phyloP scores from a whole-genome alignment of 768 basidiomycete species.

The Auricularia sp. region DNA sequence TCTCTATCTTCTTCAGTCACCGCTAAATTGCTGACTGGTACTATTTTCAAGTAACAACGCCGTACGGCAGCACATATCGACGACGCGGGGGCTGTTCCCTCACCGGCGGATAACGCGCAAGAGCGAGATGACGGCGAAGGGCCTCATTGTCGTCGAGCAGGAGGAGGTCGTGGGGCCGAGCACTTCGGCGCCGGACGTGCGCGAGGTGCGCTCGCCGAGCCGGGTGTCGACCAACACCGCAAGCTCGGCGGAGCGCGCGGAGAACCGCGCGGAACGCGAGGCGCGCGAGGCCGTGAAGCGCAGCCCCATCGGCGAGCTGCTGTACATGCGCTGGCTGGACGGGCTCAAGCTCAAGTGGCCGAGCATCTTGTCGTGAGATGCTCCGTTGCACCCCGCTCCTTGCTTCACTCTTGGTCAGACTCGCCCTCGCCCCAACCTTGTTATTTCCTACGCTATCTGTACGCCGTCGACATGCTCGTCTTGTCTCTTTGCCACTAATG shows the following conservation, averaged over 20 bases:
- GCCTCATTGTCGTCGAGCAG: constrained; percentile 74
- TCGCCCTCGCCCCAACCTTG: neutral
- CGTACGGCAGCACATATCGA: constrained; percentile 77
- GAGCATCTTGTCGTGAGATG: constrained; percentile 8
- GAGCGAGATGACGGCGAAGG: constrained; percentile 78
- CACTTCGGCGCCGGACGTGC: constrained; percentile 7
- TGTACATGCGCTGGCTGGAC: constrained; percentile 97
- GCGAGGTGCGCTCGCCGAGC: constrained; percentile 22
- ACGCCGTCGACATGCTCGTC: no score
- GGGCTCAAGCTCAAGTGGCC: constrained; percentile 89
- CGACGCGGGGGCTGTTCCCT: constrained; percentile 69
- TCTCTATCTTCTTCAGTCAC: neutral
- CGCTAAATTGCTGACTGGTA: constrained; percentile 5
- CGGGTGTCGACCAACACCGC: constrained; percentile 4
- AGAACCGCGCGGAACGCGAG: constrained; percentile 26
- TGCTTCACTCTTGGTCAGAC: neutral
- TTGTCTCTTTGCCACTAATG: no score
- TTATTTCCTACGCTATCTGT: no score
- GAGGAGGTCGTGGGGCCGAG: constrained; percentile 55
- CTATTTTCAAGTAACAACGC: constrained; percentile 47
- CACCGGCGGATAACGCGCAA: constrained; percentile 68
- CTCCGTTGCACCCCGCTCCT: neutral
- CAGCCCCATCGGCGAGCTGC: constrained; percentile 87
- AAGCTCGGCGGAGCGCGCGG: constrained; percentile 23
- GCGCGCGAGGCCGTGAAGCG: constrained; percentile 36